phyloP scores from a whole-genome alignment of 208 protist species.

The Porcisia hertigi region DNA sequence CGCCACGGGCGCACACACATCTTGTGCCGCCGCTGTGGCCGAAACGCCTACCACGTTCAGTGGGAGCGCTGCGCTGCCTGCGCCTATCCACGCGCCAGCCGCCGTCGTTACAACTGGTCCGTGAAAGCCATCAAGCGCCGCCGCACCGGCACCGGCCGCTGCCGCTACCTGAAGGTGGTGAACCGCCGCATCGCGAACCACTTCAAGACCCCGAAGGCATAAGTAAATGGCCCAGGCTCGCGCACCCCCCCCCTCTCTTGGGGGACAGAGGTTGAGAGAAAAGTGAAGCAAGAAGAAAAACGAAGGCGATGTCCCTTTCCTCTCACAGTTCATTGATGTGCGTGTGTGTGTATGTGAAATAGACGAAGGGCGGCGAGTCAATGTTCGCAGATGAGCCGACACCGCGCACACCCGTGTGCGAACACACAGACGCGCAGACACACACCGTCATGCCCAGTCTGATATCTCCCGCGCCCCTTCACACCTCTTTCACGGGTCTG shows the following conservation, averaged over 20 bases:
- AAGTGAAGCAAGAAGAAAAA: background rate
- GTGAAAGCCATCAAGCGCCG: slow-evolving; percentile 98
- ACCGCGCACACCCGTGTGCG: background rate
- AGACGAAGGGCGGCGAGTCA: background rate
- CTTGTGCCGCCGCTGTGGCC: slow-evolving; percentile 97
- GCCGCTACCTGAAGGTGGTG: slow-evolving; percentile 96
- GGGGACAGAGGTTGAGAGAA: background rate
- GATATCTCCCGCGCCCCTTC: background rate
- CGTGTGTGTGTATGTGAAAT: too few species aligned
- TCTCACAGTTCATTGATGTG: background rate
- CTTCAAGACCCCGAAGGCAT: slow-evolving; percentile 94
- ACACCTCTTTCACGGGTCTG: too few species aligned
- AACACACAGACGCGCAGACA: background rate
- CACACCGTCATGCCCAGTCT: background rate
- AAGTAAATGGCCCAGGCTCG: slow-evolving; percentile 22
- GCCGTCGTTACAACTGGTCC: slow-evolving; percentile 97
- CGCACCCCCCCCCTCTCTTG: background rate
- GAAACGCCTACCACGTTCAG: slow-evolving; percentile 97
- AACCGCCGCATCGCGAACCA: slow-evolving; percentile 97
- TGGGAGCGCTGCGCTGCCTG: slow-evolving; percentile 98
- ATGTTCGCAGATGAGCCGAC: background rate
- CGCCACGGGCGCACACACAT: slow-evolving; percentile 94
- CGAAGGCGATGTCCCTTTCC: background rate
- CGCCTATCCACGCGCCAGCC: slow-evolving; percentile 96
- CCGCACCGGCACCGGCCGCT: slow-evolving; percentile 98